phyloP scores from a whole-genome alignment of 1,139 yeast species.

The Blastobotrys indianensis region DNA sequence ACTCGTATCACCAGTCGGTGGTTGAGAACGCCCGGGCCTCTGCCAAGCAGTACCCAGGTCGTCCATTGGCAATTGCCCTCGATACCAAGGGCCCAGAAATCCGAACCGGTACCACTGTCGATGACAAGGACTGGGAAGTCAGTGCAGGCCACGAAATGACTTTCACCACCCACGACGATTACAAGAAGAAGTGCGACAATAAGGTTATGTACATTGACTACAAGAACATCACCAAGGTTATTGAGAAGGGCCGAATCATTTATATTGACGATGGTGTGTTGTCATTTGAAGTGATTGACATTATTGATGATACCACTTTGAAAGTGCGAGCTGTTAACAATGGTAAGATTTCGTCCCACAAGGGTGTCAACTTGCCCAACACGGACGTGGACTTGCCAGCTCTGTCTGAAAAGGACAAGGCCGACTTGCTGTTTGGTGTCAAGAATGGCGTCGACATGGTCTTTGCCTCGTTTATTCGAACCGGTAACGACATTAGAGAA shows the following conservation, averaged over 20 bases:
- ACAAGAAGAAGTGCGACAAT: constrained; percentile 65
- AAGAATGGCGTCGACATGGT: constrained; percentile 96
- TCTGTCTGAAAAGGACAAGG: constrained; percentile 90
- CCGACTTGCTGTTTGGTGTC: constrained; percentile 90
- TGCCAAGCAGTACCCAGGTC: constrained; percentile 82
- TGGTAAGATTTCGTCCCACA: constrained; percentile 93
- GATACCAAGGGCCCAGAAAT: constrained; percentile 99
- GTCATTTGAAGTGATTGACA: constrained; percentile 84
- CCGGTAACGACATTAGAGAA: constrained; percentile 81
- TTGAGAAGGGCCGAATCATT: constrained; percentile 78
- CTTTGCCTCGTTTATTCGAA: constrained; percentile 96
- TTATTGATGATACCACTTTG: constrained; percentile 71
- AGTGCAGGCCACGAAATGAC: constrained; percentile 82
- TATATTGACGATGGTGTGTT: constrained; percentile 97
- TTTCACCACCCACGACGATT: constrained; percentile 85
- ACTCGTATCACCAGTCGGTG: constrained; percentile 95
- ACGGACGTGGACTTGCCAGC: constrained; percentile 99
- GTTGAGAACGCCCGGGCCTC: constrained; percentile 94
- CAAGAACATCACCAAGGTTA: constrained; percentile 92
- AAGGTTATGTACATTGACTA: constrained; percentile 85
- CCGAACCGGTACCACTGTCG: constrained; percentile 92
- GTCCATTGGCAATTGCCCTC: constrained; percentile 96
- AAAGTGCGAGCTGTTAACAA: constrained; percentile 86
- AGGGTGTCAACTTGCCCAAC: constrained; percentile 98
- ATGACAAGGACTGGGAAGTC: constrained; percentile 75